Evolutionary conservation across 116 monocot species (phyloP).

Genomic region (Dioscorea cayenensis): DNA sequence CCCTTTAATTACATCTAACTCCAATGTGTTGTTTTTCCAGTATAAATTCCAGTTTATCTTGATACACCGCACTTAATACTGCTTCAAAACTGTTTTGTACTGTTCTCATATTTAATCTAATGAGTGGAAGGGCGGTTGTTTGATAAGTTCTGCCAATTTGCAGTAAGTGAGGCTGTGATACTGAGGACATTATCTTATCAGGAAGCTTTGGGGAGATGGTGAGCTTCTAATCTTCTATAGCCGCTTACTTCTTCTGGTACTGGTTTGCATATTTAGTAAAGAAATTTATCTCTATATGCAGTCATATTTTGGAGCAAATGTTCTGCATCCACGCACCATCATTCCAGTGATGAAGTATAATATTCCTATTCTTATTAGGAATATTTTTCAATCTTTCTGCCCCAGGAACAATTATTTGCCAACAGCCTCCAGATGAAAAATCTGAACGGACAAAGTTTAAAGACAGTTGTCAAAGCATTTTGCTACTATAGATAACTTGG

Average conservation of each 20-base stretch:
- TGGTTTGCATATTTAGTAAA: neutral
- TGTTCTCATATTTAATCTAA: neutral
- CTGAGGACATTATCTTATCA: constrained; percentile 86
- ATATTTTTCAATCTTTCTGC: constrained; percentile 84
- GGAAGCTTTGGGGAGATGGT: constrained; percentile 99
- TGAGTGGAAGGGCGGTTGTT: neutral
- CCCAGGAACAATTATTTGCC: constrained; percentile 84
- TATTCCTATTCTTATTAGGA: constrained; percentile 89
- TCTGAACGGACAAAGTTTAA: constrained; percentile 28
- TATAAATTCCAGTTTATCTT: neutral
- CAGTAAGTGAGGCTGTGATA: constrained; percentile 97
- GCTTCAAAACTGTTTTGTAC: neutral
- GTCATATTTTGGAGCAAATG: constrained; percentile 99
- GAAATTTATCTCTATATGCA: constrained; percentile 24
- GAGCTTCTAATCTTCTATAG: constrained; percentile 4
- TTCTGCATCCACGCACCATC: constrained; percentile 95
- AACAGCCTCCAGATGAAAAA: constrained; percentile 49
- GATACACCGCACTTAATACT: neutral
- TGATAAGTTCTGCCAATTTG: constrained; percentile 12
- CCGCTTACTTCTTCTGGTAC: neutral
- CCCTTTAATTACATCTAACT: neutral
- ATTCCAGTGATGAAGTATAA: constrained; percentile 89
- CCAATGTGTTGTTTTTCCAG: too few species aligned
- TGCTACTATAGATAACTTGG: constrained; percentile 90
- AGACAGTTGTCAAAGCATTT: constrained; percentile 83